phyloP scores from a whole-genome alignment of 768 basidiomycete species.

The Botryobasidium botryosum region DNA sequence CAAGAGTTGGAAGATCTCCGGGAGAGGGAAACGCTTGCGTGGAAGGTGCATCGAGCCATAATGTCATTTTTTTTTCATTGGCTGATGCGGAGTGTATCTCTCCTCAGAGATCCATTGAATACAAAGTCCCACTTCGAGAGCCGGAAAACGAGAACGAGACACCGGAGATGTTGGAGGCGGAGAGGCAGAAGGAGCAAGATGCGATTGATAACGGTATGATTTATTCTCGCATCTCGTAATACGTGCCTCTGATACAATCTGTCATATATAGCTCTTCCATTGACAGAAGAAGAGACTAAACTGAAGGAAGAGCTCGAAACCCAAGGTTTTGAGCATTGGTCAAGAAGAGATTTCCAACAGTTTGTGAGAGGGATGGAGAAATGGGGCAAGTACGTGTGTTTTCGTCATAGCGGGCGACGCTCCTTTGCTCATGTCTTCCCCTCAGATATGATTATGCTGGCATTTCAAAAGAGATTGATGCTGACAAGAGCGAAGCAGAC shows the following conservation, averaged over 20 bases:
- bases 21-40: slow-evolving; percentile 69
- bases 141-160: slow-evolving; percentile 55
- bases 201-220: slow-evolving; percentile 65
- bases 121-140: slow-evolving; percentile 46
- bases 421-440: background rate
- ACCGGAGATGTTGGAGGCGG: slow-evolving; percentile 69
- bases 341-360: slow-evolving; percentile 82
- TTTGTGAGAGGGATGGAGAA: slow-evolving; percentile 64
- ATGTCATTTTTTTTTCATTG: background rate
- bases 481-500: slow-evolving; percentile 64
- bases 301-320: slow-evolving; percentile 62
- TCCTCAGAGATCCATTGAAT: slow-evolving; percentile 44
- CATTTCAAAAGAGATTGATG: slow-evolving; percentile 70
- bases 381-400: slow-evolving; percentile 53
- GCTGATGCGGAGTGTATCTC: background rate
- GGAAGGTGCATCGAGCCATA: slow-evolving; percentile 33
- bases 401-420: background rate
- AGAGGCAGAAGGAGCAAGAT: slow-evolving; percentile 61
- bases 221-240: background rate
- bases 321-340: slow-evolving; percentile 83
- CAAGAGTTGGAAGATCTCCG: slow-evolving; percentile 63
- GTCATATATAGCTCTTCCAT: slow-evolving; percentile 50
- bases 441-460: slow-evolving; percentile 18
- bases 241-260: background rate
- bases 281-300: slow-evolving; percentile 74